phyloP scores from a whole-genome alignment of 1,284 basidiomycete species.

The Earliella scabrosa region DNA sequence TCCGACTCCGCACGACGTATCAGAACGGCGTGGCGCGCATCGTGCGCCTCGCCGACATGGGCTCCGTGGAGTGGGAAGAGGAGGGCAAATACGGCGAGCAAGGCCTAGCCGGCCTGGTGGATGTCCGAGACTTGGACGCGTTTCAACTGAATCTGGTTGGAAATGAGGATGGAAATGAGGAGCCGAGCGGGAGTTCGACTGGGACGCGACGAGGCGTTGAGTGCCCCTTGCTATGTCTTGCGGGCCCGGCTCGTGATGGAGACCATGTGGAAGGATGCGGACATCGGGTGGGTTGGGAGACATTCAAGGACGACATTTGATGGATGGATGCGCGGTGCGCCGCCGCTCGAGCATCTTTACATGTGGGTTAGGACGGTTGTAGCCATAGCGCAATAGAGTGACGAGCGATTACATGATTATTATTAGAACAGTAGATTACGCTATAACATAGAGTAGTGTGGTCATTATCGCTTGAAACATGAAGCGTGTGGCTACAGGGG shows the following conservation, averaged over 20 bases:
- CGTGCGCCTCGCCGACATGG: conserved; percentile 32
- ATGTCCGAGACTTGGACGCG: conserved; percentile 42
- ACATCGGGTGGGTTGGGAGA: conserved; percentile 33
- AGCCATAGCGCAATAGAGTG: conserved; percentile 8
- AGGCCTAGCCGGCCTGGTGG: conserved; percentile 51
- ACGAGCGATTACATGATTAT: too few relatives aligned
- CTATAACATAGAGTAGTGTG: too few relatives aligned
- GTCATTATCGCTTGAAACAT: too few relatives aligned
- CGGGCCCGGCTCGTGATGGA: conserved; percentile 36
- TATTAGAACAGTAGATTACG: background rate
- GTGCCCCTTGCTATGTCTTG: conserved; percentile 53
- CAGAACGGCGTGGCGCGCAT: conserved; percentile 46
- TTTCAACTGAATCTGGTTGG: conserved; percentile 31
- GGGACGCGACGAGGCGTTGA: conserved; percentile 7
- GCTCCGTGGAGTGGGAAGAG: conserved; percentile 24
- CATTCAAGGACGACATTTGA: conserved; percentile 37
- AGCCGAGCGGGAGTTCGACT: conserved; percentile 16
- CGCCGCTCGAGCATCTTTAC: too few relatives aligned
- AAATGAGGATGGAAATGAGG: conserved; percentile 12
- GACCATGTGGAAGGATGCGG: conserved; percentile 35
- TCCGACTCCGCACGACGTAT: conserved; percentile 49
- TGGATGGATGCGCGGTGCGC: background rate
- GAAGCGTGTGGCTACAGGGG: background rate
- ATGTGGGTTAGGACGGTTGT: background rate
- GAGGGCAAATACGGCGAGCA: conserved; percentile 38